These are phyloP conservation scores for Suillus variegatus DNA, from an alignment of 768 basidiomycete genomes.

Conservation along the genomic window DNA sequence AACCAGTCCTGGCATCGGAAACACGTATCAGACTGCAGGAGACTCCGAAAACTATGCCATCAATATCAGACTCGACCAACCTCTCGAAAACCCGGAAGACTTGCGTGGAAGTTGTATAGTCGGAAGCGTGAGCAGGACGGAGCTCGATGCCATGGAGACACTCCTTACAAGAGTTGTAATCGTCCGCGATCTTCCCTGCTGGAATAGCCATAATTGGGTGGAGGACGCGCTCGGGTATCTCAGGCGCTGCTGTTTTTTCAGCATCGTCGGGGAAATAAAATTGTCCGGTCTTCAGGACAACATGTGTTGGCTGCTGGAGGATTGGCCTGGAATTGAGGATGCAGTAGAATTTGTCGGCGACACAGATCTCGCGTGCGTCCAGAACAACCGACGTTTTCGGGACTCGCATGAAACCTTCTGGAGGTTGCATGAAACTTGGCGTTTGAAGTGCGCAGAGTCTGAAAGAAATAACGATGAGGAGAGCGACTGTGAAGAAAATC, in stretches of 20 bases:
- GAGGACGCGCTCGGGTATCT: not conserved
- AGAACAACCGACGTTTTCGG: not conserved
- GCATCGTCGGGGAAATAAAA: not conserved
- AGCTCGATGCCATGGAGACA: not conserved
- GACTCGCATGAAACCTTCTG: no score
- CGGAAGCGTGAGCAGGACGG: conserved; percentile 18
- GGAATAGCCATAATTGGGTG: not conserved
- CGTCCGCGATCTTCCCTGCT: not conserved
- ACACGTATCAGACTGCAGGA: conserved; percentile 30
- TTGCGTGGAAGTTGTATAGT: conserved; percentile 29
- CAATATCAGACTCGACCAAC: conserved; percentile 9
- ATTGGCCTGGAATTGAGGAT: not conserved
- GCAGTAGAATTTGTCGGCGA: not conserved
- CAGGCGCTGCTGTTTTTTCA: not conserved
- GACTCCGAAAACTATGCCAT: conserved; percentile 22
- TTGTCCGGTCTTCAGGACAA: not conserved
- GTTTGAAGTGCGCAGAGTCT: no score
- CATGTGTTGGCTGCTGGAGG: not conserved
- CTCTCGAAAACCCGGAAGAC: conserved; percentile 7
- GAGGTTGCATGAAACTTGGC: no score
- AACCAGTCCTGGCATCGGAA: conserved; percentile 18
- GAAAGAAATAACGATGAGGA: no score
- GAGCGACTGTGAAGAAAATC: no score
- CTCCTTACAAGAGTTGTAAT: not conserved
- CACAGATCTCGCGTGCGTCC: not conserved